phyloP scores from a whole-genome alignment of 257 asterid genomes.

The Fraxinus excelsior region DNA sequence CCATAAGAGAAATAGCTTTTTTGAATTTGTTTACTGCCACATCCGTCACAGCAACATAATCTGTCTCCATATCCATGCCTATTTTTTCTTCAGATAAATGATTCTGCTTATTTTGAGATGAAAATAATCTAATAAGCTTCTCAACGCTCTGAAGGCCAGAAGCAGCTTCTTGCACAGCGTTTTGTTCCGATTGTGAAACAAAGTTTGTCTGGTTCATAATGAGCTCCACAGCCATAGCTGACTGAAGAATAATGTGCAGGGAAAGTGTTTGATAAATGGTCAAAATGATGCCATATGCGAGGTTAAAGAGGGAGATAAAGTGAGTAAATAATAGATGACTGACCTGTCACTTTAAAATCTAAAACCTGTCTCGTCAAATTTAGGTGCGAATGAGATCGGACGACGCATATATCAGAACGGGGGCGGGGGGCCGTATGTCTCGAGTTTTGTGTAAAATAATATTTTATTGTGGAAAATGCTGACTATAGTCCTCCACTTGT shows the following conservation, averaged over 20 bases:
- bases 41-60: slow-evolving; percentile 61
- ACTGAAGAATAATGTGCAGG: neutral
- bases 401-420: neutral
- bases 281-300: slow-evolving; percentile 36
- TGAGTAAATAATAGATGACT: slow-evolving; percentile 74
- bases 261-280: slow-evolving; percentile 24
- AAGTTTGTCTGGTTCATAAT: slow-evolving; percentile 57
- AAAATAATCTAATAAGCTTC: slow-evolving; percentile 55
- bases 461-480: slow-evolving; percentile 27
- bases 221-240: slow-evolving; percentile 84
- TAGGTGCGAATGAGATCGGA: slow-evolving; percentile 70
- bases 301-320: slow-evolving; percentile 45
- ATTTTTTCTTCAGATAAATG: slow-evolving; percentile 12
- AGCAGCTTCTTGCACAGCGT: slow-evolving; percentile 58
- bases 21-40: slow-evolving; percentile 64
- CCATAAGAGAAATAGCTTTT: slow-evolving; percentile 61
- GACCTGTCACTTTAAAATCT: slow-evolving; percentile 57
- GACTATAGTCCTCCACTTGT: neutral
- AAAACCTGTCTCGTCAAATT: slow-evolving; percentile 57
- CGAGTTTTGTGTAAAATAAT: neutral
- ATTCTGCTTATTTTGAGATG: slow-evolving; percentile 33
- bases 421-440: neutral
- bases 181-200: slow-evolving; percentile 43
- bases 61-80: slow-evolving; percentile 29
- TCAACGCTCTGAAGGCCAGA: slow-evolving; percentile 76